Conservation (phyloP, 306 rosid genomes). For the Cucumis melo region DNA sequence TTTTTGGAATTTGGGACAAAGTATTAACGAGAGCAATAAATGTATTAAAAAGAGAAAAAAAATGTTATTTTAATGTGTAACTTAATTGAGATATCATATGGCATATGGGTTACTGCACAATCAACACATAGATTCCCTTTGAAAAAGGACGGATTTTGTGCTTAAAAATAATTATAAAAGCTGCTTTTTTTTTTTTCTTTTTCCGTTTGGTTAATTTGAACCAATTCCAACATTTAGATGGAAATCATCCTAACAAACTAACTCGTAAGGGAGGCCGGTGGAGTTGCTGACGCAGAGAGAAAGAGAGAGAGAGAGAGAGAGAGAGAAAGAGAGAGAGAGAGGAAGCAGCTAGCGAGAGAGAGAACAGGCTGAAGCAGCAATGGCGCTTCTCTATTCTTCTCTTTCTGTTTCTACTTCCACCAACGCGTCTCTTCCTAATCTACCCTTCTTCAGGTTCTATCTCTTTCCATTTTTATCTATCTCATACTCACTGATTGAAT, state of each 20-base stretch:
- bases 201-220: neutral
- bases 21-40: too few species aligned
- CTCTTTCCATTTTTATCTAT: neutral
- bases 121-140: too few species aligned
- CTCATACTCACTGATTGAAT: neutral
- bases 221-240: neutral
- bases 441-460: slow-evolving; percentile 31
- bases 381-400: slow-evolving; percentile 43
- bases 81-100: too few species aligned
- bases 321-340: neutral
- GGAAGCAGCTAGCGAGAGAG: neutral
- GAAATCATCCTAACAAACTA: neutral
- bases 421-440: slow-evolving; percentile 18
- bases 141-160: too few species aligned
- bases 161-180: too few species aligned
- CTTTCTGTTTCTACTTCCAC: slow-evolving; percentile 25
- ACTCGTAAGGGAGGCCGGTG: neutral
- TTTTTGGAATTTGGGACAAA: too few species aligned
- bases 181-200: too few species aligned
- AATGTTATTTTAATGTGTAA: too few species aligned
- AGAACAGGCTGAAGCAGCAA: slow-evolving; percentile 7
- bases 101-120: too few species aligned
- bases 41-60: too few species aligned
- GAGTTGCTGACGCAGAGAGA: neutral
- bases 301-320: neutral